Percentiles rank a stretch among this genome's conserved stretches.
These are phyloP conservation scores for Blepharisma stoltei DNA, from an alignment of 73 alveolate genomes.

Conservation along the genomic window DNA sequence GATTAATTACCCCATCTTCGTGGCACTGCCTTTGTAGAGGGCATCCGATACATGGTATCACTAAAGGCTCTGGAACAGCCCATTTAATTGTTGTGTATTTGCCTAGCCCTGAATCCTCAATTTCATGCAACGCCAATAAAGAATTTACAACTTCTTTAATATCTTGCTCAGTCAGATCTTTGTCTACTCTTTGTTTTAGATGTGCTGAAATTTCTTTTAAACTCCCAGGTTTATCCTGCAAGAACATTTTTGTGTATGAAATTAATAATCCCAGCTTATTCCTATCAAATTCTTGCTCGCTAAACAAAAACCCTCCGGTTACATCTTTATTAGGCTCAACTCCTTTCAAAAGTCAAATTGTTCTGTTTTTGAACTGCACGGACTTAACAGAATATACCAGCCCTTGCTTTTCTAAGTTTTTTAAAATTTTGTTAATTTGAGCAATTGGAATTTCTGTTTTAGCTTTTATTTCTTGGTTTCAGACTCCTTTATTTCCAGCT, in stretches of 20 bases:
- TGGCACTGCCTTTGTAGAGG: neutral
- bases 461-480: neutral
- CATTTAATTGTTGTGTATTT: neutral
- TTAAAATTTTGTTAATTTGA: slow-evolving; percentile 9
- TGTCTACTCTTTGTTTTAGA: neutral
- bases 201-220: neutral
- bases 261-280: neutral
- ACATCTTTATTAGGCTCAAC: neutral
- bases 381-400: neutral
- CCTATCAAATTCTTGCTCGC: slow-evolving; percentile 6
- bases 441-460: slow-evolving; percentile 18
- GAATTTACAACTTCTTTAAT: slow-evolving; percentile 6
- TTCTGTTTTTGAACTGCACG: neutral
- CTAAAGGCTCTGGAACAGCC: neutral
- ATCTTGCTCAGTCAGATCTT: neutral
- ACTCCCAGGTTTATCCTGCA: neutral
- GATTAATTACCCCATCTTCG: slow-evolving; percentile 14
- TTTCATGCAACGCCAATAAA: neutral
- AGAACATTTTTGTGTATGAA: neutral
- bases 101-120: slow-evolving; percentile 8
- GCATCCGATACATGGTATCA: slow-evolving; percentile 13
- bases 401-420: slow-evolving; percentile 3
- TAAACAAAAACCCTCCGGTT: slow-evolving; percentile 24
- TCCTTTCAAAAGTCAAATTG: slow-evolving; percentile 13
- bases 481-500: neutral